Evolutionary conservation across 2,329 filamentous ascomycete species (phyloP).

Genomic region (Cercospora sesami): DNA sequence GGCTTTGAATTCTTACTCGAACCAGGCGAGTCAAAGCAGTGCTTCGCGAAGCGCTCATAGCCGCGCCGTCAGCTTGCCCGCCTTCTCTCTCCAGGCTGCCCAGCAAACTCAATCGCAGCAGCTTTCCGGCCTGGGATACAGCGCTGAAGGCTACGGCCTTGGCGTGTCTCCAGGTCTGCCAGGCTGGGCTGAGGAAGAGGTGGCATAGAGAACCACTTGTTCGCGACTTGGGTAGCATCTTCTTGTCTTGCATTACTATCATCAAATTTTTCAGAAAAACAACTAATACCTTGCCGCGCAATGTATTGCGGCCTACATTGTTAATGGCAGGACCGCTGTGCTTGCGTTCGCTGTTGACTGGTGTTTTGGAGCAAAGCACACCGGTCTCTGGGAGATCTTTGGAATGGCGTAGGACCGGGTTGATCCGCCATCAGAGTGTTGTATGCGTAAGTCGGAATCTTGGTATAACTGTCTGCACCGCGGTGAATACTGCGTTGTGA

Average conservation of each 20-base stretch:
- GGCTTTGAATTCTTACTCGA: constrained; percentile 23
- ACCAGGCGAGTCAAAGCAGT: constrained; percentile 53
- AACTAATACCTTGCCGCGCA: neutral
- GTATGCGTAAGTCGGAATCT: neutral
- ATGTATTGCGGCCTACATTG: neutral
- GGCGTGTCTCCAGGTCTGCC: constrained; percentile 61
- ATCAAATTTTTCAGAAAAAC: neutral
- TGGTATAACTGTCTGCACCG: neutral
- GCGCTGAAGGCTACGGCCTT: constrained; percentile 56
- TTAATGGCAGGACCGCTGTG: neutral
- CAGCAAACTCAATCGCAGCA: constrained; percentile 41
- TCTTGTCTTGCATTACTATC: constrained; percentile 26
- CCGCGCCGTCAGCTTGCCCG: constrained; percentile 85
- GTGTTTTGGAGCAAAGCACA: neutral
- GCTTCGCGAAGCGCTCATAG: constrained; percentile 55
- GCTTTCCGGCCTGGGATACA: constrained; percentile 60
- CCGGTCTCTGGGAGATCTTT: constrained; percentile 1
- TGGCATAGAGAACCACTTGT: constrained; percentile 35
- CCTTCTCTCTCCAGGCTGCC: constrained; percentile 58
- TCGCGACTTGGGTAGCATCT: neutral
- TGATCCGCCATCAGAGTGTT: neutral
- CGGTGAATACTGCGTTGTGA: constrained; percentile 3
- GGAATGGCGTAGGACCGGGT: neutral
- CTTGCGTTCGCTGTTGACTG: neutral
- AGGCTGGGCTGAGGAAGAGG: constrained; percentile 65